phyloP scores from a whole-genome alignment of 257 asterid species.

The Nicotiana sylvestris region DNA sequence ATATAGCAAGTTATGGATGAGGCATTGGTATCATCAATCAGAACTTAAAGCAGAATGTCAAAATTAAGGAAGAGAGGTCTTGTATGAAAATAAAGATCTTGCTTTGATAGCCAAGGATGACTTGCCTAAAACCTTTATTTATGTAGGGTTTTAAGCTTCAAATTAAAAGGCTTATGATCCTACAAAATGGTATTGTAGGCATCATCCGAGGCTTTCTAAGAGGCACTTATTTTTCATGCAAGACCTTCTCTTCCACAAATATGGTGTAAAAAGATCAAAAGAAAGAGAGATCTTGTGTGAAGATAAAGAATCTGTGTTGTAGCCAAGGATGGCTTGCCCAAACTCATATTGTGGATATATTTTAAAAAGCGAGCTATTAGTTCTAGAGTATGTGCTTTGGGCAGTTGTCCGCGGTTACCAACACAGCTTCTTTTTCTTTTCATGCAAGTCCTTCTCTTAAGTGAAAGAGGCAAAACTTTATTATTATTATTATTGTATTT shows the following conservation, averaged over 20 bases:
- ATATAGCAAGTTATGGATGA: background rate
- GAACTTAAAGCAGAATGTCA: background rate
- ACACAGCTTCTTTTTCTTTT: too few relatives aligned
- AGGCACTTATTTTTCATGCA: constrained; percentile 41
- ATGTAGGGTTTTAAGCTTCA: background rate
- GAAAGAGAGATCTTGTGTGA: background rate
- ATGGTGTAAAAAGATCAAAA: too few relatives aligned
- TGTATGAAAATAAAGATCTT: constrained; percentile 44
- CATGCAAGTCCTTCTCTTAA: too few relatives aligned
- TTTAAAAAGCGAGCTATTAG: too few relatives aligned
- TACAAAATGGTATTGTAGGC: constrained; percentile 25
- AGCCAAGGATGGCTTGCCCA: too few relatives aligned
- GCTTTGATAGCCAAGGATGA: constrained; percentile 65
- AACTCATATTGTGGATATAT: too few relatives aligned
- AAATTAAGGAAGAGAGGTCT: constrained; percentile 30
- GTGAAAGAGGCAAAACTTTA: too few relatives aligned
- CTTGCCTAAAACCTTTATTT: constrained; percentile 40
- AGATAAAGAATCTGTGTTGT: background rate
- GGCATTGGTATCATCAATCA: background rate
- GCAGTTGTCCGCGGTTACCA: too few relatives aligned
- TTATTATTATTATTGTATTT: too few relatives aligned
- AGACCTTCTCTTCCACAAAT: constrained; percentile 22
- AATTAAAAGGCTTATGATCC: background rate
- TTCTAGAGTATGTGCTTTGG: too few relatives aligned
- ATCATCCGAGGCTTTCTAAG: constrained; percentile 42